These are phyloP conservation scores for Boehmeria nivea DNA, from an alignment of 306 rosid species.

Conservation along the genomic window DNA sequence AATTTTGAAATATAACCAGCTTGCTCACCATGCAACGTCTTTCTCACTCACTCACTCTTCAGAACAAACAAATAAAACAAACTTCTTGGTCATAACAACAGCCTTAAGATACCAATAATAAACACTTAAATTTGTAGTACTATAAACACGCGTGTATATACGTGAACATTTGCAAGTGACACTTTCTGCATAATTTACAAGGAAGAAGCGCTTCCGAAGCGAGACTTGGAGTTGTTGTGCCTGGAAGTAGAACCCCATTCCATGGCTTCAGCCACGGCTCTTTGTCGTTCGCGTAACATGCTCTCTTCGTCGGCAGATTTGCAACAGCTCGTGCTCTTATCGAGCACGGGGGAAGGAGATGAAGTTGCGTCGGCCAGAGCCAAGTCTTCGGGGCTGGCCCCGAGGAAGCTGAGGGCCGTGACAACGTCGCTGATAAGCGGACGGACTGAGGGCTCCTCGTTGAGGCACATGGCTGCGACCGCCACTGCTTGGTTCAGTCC, in stretches of 20 bases:
- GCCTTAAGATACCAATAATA: too few relatives aligned
- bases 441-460: conserved; percentile 69
- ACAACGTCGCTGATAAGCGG: conserved; percentile 82
- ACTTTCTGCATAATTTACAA: too few relatives aligned
- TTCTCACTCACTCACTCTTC: not conserved
- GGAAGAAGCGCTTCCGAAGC: conserved; percentile 31
- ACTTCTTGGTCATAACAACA: too few relatives aligned
- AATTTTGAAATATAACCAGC: not conserved
- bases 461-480: conserved; percentile 91
- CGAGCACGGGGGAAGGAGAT: not conserved
- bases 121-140: too few relatives aligned
- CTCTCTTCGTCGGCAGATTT: conserved; percentile 29
- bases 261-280: conserved; percentile 81
- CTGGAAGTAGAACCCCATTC: conserved; percentile 75
- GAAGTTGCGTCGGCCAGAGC: not conserved
- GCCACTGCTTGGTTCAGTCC: conserved; percentile 83
- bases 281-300: conserved; percentile 39
- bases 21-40: not conserved
- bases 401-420: conserved; percentile 77
- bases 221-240: conserved; percentile 30
- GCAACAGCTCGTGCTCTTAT: not conserved
- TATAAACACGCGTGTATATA: too few relatives aligned
- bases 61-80: too few relatives aligned
- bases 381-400: conserved; percentile 22
- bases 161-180: too few relatives aligned